Conservation (phyloP, 129 eudicot species). For the Apium graveolens region DNA sequence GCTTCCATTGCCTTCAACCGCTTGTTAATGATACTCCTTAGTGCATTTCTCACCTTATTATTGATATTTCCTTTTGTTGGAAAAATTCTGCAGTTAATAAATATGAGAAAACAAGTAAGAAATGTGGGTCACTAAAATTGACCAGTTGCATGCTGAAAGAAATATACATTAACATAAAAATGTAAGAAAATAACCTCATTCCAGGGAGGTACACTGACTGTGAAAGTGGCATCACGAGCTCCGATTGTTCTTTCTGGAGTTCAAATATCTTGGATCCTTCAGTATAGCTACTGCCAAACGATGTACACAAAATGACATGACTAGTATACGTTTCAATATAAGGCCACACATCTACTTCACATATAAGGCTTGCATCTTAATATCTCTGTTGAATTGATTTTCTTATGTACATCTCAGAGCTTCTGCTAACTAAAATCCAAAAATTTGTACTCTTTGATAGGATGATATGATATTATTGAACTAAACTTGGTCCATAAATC, state of each 20-base stretch:
- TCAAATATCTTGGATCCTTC: constrained; percentile 6
- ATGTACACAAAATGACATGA: constrained; percentile 2
- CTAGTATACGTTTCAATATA: constrained; percentile 1
- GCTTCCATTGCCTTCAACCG: constrained; percentile 13
- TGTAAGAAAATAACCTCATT: neutral
- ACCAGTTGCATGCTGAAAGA: neutral
- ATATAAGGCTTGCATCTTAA: too few species aligned
- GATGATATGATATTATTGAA: too few species aligned
- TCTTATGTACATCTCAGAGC: too few species aligned
- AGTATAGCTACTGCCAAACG: constrained; percentile 9
- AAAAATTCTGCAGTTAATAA: constrained; percentile 1
- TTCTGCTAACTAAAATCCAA: too few species aligned
- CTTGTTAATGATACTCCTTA: constrained; percentile 6
- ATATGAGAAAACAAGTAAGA: neutral
- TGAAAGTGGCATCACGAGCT: neutral
- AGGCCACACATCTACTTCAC: constrained; percentile 2
- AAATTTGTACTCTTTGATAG: too few species aligned
- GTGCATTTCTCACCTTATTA: constrained; percentile 1
- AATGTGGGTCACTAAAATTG: neutral
- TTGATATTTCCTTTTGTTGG: constrained; percentile 15
- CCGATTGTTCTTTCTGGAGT: constrained; percentile 11
- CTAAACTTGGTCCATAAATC: neutral
- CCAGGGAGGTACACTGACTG: constrained; percentile 5
- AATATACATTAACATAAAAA: neutral
- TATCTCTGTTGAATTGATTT: too few species aligned